phyloP scores from a whole-genome alignment of 768 basidiomycete genomes.

The Boletus sensibilis region DNA sequence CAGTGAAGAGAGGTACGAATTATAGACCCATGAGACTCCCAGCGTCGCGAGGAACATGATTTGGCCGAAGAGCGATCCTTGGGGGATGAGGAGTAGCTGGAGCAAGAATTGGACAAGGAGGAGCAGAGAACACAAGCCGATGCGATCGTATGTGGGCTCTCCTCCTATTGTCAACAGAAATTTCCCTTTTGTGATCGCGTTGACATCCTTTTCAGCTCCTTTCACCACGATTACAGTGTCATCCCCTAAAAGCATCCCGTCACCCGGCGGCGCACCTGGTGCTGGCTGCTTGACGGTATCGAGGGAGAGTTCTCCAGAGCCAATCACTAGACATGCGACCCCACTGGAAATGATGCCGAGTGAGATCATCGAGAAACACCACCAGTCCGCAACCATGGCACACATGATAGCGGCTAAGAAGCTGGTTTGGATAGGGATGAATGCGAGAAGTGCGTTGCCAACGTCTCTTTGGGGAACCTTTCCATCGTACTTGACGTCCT shows the following conservation, averaged over 20 bases:
- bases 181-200: constrained; percentile 32
- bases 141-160: constrained; percentile 9
- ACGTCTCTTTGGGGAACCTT: constrained; percentile 1
- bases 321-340: constrained; percentile 28
- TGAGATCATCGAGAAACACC: constrained; percentile 31
- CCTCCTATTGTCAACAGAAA: constrained; percentile 25
- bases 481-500: constrained; percentile 21
- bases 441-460: constrained; percentile 16
- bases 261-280: constrained; percentile 27
- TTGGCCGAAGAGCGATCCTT: constrained; percentile 36
- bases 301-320: constrained; percentile 28
- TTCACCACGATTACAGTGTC: constrained; percentile 30
- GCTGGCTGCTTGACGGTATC: constrained; percentile 21
- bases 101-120: constrained; percentile 34
- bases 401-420: constrained; percentile 23
- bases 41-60: constrained; percentile 34
- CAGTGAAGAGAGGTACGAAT: constrained; percentile 37
- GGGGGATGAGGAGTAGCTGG: constrained; percentile 37
- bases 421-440: constrained; percentile 28
- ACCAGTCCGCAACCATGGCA: constrained; percentile 32
- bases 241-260: constrained; percentile 31
- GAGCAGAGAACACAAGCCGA: constrained; percentile 33
- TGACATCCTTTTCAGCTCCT: constrained; percentile 33
- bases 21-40: constrained; percentile 36
- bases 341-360: constrained; percentile 36